Base-by-base conservation (phyloP, 176 grass and related monocot genomes). In the Pontederia crassipes region DNA sequence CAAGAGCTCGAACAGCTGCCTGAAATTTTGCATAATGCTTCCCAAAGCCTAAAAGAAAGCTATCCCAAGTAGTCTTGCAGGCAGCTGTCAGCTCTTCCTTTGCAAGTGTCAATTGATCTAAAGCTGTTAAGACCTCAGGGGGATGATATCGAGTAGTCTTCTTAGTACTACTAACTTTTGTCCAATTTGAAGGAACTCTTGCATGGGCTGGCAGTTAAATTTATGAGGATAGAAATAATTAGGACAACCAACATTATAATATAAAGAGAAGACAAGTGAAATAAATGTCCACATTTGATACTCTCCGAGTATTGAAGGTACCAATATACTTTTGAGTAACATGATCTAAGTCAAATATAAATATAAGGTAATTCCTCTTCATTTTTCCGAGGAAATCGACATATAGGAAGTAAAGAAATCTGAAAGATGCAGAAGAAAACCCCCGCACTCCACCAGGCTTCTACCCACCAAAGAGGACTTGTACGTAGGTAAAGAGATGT, bases 81-180 rank as follows among this genome's bases (percentile, higher is more conserved):
- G 75, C 70, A 78, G 91, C 78, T 64, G 75, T 59, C 53, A 97
- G 78, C 54, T 97, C 81, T 82, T 97, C 92, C 66, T 80, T 85
- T 68, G 81, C 83, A 64, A 97, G 79, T 62, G 88, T 71, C 53
- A 91, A 74, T 50, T 69, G 72, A 57, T 97, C 87, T 48, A 97
- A 54, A 66, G 78, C 83, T 68, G 84, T 85, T 55, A 83, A 69
- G 35, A 85, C 68, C 72, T 97, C 87, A 54, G 87, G 81, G 29
- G 87, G 85, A 68, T 97, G 87, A 80, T 97, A 91, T 77, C 87
- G 72, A 12, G 68, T 83, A 67, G 81, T 72, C 59, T 85, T 97
- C 72, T 85, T 97, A 45, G 81, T 97, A 77, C 87, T 90, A 80
- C 82, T 90, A 67, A 97, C 75, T 71, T 88, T 97, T 62, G 85